Conservation (phyloP, 2,329 filamentous ascomycete genomes). For the Colletotrichum sp. region DNA sequence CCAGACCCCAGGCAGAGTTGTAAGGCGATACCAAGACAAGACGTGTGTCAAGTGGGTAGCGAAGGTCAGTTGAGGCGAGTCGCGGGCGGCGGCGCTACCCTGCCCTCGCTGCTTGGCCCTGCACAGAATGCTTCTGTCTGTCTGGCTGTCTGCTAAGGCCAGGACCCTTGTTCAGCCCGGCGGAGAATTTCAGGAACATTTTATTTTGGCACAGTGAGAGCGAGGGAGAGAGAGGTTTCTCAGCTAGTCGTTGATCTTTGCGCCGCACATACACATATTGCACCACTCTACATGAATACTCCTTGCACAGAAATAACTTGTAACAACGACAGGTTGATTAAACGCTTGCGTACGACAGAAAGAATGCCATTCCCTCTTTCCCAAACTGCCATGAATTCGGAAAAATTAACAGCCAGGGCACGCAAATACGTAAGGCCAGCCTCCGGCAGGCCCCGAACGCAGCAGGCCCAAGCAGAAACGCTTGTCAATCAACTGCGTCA, state of each 20-base stretch:
- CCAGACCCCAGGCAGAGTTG: neutral
- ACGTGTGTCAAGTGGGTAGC: constrained; percentile 15
- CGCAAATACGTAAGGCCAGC: neutral
- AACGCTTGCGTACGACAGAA: neutral
- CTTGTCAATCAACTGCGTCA: neutral
- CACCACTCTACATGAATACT: neutral
- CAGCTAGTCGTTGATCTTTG: neutral
- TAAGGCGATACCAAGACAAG: constrained; percentile 16
- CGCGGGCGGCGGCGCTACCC: neutral
- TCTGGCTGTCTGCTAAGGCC: neutral
- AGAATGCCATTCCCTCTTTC: neutral
- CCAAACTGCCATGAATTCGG: neutral
- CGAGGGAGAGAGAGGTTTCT: neutral
- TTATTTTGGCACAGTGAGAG: neutral
- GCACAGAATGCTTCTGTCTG: no score
- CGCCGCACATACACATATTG: neutral
- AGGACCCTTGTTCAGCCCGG: neutral
- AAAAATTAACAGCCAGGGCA: neutral
- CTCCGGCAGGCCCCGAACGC: neutral
- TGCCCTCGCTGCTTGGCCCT: neutral
- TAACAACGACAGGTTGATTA: neutral
- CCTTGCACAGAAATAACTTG: neutral
- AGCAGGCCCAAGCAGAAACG: neutral
- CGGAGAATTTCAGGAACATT: neutral
- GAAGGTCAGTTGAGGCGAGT: neutral